These are phyloP conservation scores for Vickermania spadyakhi DNA, from an alignment of 208 protist species.

Conservation along the genomic window DNA sequence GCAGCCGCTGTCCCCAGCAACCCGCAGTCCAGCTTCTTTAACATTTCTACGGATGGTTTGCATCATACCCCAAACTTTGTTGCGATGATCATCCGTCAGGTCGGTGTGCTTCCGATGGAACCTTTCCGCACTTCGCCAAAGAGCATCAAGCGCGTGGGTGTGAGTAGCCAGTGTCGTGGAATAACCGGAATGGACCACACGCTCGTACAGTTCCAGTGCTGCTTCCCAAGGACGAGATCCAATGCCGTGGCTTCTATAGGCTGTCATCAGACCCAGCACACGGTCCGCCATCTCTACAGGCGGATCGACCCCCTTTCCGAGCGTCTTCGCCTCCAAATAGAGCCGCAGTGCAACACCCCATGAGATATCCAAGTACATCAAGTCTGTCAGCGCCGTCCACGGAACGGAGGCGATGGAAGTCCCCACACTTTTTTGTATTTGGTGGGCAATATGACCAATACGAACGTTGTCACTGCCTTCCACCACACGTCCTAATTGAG, in stretches of 20 bases:
- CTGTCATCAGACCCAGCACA: slow-evolving; percentile 68
- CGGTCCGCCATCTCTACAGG: slow-evolving; percentile 56
- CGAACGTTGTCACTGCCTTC: slow-evolving; percentile 64
- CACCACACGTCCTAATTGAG: slow-evolving; percentile 30
- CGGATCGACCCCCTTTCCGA: slow-evolving; percentile 23
- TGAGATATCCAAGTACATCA: slow-evolving; percentile 64
- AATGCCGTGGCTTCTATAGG: slow-evolving; percentile 47
- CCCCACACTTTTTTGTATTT: slow-evolving; percentile 25
- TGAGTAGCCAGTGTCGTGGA: slow-evolving; percentile 45
- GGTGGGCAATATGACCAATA: slow-evolving; percentile 39
- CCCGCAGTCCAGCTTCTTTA: slow-evolving; percentile 1
- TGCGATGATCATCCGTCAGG: slow-evolving; percentile 8
- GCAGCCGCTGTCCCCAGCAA: slow-evolving; percentile 66
- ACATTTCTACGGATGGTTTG: slow-evolving; percentile 24
- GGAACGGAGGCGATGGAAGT: slow-evolving; percentile 18
- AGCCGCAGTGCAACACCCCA: slow-evolving; percentile 54
- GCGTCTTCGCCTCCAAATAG: slow-evolving; percentile 19
- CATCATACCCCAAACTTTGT: slow-evolving; percentile 9
- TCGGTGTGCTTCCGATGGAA: slow-evolving; percentile 37
- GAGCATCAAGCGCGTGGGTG: slow-evolving; percentile 59
- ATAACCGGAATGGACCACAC: slow-evolving; percentile 31
- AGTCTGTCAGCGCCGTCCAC: slow-evolving; percentile 26
- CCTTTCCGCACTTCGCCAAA: slow-evolving; percentile 64
- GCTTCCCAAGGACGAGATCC: slow-evolving; percentile 59
- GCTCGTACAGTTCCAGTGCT: slow-evolving; percentile 50